A percentile compares a stretch with the other conserved stretches of the same genome.
Conservation (phyloP, 1,284 basidiomycete genomes). For the Ceratobasidium sp. region DNA sequence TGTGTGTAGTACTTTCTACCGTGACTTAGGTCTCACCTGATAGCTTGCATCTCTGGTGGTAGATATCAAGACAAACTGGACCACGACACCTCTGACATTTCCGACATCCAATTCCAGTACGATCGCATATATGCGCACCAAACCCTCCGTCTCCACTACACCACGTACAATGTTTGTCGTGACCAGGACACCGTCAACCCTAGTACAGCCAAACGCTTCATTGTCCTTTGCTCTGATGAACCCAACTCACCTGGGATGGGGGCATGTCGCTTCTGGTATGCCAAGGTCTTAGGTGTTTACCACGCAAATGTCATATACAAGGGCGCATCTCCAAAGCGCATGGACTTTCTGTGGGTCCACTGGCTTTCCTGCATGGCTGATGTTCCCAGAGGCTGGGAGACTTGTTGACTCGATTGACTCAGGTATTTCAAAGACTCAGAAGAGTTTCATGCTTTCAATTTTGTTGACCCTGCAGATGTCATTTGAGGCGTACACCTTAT, state of each 20-base stretch:
- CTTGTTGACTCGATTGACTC: conserved; percentile 49
- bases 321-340: not conserved
- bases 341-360: conserved; percentile 52
- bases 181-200: conserved; percentile 38
- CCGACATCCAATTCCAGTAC: conserved; percentile 1
- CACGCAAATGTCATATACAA: conserved; percentile 49
- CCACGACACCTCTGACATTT: too few relatives aligned
- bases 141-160: conserved; percentile 25
- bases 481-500: conserved; percentile 55
- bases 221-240: conserved; percentile 1
- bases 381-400: conserved; percentile 45
- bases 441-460: conserved; percentile 54
- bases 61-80: too few relatives aligned
- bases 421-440: conserved; percentile 44
- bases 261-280: conserved; percentile 52
- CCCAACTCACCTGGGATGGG: not conserved
- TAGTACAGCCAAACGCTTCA: not conserved
- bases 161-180: conserved; percentile 38
- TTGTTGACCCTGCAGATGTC: conserved; percentile 56
- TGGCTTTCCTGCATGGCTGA: conserved; percentile 48
- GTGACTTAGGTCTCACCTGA: too few relatives aligned
- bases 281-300: conserved; percentile 52
- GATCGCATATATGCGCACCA: conserved; percentile 14
- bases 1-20: too few relatives aligned
- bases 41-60: too few relatives aligned